Evolutionary conservation across 805 yeast species (phyloP), one percentile per base, ranked within the genome.

Genomic region (Sugiyamaella smithiae): DNA sequence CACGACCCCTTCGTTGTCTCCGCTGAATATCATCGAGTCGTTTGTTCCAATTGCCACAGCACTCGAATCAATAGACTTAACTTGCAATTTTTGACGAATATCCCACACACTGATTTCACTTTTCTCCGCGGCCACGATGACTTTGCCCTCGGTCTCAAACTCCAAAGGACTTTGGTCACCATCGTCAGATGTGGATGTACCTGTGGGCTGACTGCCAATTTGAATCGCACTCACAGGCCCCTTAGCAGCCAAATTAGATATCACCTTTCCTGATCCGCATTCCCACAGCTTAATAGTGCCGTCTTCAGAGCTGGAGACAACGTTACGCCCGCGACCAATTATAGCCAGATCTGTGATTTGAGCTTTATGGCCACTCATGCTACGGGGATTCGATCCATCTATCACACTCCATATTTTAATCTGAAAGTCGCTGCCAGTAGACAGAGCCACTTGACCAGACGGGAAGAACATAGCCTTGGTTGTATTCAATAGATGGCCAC

Each of bases 251-350:
- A 78, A 71, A 31, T 68, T 64, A 56, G 73, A 66, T 3, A 84
- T 59, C 6, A 65, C 57, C 16, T 58, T 46, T 1, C 83, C 88
- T 1, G 74, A 58, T 0, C 85, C 82, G 61, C 88, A 78, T 57
- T 85, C 91, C 90, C 89, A 85, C 31, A 87, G 59, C 37, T 67
- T 71, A 1, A 83, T 68, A 0, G 76, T 59, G 0, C 87, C 87
- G 43, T 61, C 86, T 3, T 53, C 45, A 5, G 80, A 73, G 8
- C 81, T 67, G 5, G 84, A 74, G 16, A 84, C 53, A 50, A 87
- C 68, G 59, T 85, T 85, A 35, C 91, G 67, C 1, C 95, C 95
- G 14, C 77, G 67, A 0, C 81, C 89, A 16, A 85, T 66, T 52
- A 83, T 57, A 2, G 64, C 72, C 1, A 78, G 51, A 53, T 72